A percentile compares a stretch with the other conserved stretches of the same genome.
These are phyloP conservation scores for Mycena venus DNA, from an alignment of 768 basidiomycete species.

Conservation along the genomic window DNA sequence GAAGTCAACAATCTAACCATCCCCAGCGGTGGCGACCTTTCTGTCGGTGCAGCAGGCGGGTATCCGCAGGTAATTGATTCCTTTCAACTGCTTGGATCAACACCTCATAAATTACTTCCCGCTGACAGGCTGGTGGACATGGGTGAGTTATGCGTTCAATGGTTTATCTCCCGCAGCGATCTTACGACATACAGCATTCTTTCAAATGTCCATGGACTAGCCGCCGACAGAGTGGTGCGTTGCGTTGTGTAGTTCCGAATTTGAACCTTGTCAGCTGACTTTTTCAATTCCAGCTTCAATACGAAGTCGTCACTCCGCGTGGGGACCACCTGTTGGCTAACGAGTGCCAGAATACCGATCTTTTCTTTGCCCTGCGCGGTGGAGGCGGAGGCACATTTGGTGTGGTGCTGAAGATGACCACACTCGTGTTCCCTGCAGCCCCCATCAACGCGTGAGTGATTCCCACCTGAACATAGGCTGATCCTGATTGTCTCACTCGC, in stretches of 20 bases:
- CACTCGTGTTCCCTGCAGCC: not conserved
- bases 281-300: not conserved
- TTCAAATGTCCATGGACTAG: not conserved
- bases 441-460: not conserved
- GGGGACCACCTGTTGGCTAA: not conserved
- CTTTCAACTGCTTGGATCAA: too few relatives aligned
- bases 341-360: not conserved
- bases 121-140: not conserved
- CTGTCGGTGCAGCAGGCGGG: too few relatives aligned
- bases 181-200: not conserved
- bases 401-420: not conserved
- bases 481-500: not conserved
- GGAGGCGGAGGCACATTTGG: not conserved
- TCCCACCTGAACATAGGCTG: too few relatives aligned
- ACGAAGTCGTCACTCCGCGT: not conserved
- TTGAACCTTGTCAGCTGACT: not conserved
- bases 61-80: too few relatives aligned
- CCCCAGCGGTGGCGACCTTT: too few relatives aligned
- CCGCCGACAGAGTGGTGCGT: not conserved
- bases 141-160: not conserved
- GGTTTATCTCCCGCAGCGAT: not conserved
- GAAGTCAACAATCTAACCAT: too few relatives aligned
- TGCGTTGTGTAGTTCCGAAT: not conserved
- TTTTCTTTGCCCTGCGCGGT: too few relatives aligned
- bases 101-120: too few relatives aligned